Base-by-base conservation (phyloP, 805 yeast species). In the Lipomyces mesembrius region DNA sequence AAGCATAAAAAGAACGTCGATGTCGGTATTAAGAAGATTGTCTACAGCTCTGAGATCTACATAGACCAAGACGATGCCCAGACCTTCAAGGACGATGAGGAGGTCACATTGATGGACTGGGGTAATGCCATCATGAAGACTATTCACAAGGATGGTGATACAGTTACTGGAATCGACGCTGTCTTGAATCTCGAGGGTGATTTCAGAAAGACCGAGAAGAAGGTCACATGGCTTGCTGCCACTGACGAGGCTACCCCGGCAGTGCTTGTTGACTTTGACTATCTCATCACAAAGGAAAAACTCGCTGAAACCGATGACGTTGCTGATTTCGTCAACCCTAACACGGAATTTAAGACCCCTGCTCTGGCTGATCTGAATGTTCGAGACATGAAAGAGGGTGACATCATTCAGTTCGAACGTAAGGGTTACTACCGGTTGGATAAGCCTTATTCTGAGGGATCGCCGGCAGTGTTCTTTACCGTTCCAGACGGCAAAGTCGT, bases 21-120 rank as follows among this genome's bases (percentile, higher is more conserved):
- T 43, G 88, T 94, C 71, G 98, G 98, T 73, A 82, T 80, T 74
- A 94, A 94, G 85, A 84, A 87, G 77, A 92, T 92, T 57, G 82
- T 89, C 72, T 89, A 82, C 79, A 79, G 85, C 72, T 82, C 86
- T 66, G 81, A 86, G 62, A 83, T 90, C 57, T 80, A 91, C 74
- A 83, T 94, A 75, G 98, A 93, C 77, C 97, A 91, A 81, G 94
- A 83, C 35, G 98, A 94, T 79, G 90, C 90, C 51, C 82, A 80
- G 68, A 88, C 93, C 57, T 82, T 88, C 68, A 87, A 84, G 72
- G 94, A 87, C 55, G 91, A 89, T 71, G 98, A 94, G 81, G 98
- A 94, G 82, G 83, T 93, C 70, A 94, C 98, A n/a, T 85, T 94
- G 75, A 94, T 94, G 98, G 98, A 94, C 81, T 94, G 98, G 98